A percentile compares a stretch with the other conserved stretches of the same genome.
These are phyloP conservation scores for Phytopythium litorale DNA, from an alignment of 352 stramenopile genomes.

Conservation along the genomic window DNA sequence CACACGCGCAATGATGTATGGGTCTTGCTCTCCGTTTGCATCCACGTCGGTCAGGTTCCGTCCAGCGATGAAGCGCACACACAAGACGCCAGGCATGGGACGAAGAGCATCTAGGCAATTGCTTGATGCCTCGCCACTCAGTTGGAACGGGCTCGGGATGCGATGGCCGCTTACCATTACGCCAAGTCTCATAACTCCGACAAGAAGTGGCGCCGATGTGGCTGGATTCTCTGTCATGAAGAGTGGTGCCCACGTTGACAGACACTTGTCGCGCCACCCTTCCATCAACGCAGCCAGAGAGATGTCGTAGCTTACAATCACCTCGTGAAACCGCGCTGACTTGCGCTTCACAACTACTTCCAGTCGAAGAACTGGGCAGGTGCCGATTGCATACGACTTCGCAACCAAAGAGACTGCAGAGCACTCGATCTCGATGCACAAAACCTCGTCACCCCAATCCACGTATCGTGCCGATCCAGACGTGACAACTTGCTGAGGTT, in stretches of 20 bases:
- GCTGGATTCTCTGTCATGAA: neutral
- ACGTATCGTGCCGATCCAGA: neutral
- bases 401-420: constrained; percentile 10
- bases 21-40: constrained; percentile 45
- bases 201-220: neutral
- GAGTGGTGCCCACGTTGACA: constrained; percentile 15
- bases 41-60: constrained; percentile 48
- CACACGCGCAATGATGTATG: constrained; percentile 31
- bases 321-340: constrained; percentile 22
- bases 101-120: neutral
- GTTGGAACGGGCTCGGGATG: neutral
- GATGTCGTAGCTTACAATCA: constrained; percentile 15
- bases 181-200: constrained; percentile 1
- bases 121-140: neutral
- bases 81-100: constrained; percentile 25
- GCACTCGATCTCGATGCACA: constrained; percentile 16
- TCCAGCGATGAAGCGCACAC: constrained; percentile 34
- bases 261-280: neutral
- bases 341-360: constrained; percentile 26
- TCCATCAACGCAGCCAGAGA: constrained; percentile 18
- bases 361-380: constrained; percentile 30
- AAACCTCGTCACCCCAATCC: constrained; percentile 14
- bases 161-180: neutral
- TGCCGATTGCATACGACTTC: constrained; percentile 16
- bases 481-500: neutral